Evolutionary conservation across 495 filamentous ascomycete genomes (phyloP), one percentile per base, ranked within the genome.

Genomic region (Trichoderma asperelloides): DNA sequence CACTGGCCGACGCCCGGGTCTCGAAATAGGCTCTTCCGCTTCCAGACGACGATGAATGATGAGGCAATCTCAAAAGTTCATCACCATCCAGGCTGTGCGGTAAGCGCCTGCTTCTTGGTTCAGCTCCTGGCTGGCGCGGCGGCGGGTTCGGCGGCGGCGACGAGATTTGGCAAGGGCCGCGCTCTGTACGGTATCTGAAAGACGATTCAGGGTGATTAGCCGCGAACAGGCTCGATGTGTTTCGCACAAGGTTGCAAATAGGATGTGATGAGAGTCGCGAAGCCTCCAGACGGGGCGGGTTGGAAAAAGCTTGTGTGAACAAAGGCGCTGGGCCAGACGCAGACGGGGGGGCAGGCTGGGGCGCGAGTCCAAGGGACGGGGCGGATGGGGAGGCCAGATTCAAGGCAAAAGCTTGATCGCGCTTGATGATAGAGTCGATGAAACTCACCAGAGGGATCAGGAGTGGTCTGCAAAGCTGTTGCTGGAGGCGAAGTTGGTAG

Each of bases 391-490:
- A n/a, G 62, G 30, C 40, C 62, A 23, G 27, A 43, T 40, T 18
- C 33, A 64, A 33, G 62, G 28, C 62, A 40, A 27, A 43, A 12
- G 33, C 33, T 13, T 73, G 74, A 77, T 77, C 75, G 75, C 75
- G 66, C 71, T 68, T 66, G 72, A 68, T 69, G 64, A 43, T 60
- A 69, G 71, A 71, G 67, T 70, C 68, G 69, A 69, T 71, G 72
- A 67, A 71, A 72, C 75, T 73, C 70, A 77, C 75, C 69, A 70
- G 57, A 60, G 66, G 64, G 63, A 66, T 69, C 69, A 70, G 23
- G 21, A 67, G 57, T 49, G 37, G 40, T 45, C 28, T 65, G 64
- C 23, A 65, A 45, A 30, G 64, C 41, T 65, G 64, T 65, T 40
- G 39, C 64, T 30, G 64, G 41, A 49, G 64, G 43, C 64, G 12